Percentiles rank a stretch among this genome's conserved stretches.
Conservation (phyloP, 371 early-diverging fungal genomes). For the Mortierella sp. region DNA sequence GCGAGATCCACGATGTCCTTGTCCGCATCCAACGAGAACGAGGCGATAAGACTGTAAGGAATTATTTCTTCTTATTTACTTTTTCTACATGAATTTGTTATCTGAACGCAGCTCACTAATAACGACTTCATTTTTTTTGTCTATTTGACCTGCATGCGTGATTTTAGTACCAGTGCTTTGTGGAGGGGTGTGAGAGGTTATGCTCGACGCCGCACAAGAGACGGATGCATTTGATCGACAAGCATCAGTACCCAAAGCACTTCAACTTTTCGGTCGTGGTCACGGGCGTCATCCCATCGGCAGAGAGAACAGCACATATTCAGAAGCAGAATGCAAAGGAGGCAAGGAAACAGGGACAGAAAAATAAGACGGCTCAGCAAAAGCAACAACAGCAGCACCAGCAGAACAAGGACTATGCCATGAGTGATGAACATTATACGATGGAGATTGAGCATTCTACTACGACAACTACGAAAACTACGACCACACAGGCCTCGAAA, state of each 20-base stretch:
- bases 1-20: slow-evolving; percentile 68
- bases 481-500: not conserved
- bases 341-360: slow-evolving; percentile 20
- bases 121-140: no score
- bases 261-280: slow-evolving; percentile 77
- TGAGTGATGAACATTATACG: not conserved
- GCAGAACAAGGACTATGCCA: not conserved
- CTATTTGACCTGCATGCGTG: no score
- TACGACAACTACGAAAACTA: not conserved
- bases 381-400: not conserved
- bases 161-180: slow-evolving; percentile 79
- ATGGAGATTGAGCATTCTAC: slow-evolving; percentile 29
- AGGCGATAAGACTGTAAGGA: slow-evolving; percentile 74
- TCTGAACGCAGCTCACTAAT: no score
- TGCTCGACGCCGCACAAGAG: slow-evolving; percentile 68
- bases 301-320: slow-evolving; percentile 38
- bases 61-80: not conserved
- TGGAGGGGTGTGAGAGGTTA: slow-evolving; percentile 68
- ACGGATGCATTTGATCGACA: slow-evolving; percentile 73
- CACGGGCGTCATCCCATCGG: slow-evolving; percentile 63
- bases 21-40: slow-evolving; percentile 65
- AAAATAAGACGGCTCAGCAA: slow-evolving; percentile 10
- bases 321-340: slow-evolving; percentile 14
- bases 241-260: slow-evolving; percentile 72
- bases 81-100: no score